Conservation (phyloP, 208 protist genomes). For the Trypanosoma theileri region DNA sequence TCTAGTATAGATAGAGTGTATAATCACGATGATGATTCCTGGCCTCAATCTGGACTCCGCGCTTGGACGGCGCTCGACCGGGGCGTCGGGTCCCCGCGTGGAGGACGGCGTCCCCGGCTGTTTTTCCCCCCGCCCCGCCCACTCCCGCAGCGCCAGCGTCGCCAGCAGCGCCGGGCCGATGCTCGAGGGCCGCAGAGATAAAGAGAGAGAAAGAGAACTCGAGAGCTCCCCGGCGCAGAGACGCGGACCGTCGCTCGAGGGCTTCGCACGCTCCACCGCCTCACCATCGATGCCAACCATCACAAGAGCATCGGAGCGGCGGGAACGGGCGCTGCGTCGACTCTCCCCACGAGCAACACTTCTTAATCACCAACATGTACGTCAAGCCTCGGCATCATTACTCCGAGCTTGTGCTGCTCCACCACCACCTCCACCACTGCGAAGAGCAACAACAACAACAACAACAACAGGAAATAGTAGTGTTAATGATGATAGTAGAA, state of each 20-base stretch:
- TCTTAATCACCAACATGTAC: constrained; percentile 62
- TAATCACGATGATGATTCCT: constrained; percentile 15
- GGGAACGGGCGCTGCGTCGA: constrained; percentile 12
- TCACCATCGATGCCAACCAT: background rate
- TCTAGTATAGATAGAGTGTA: too few species aligned
- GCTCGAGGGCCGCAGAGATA: background rate
- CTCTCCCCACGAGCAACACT: constrained; percentile 49
- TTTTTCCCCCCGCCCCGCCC: constrained; percentile 29
- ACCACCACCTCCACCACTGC: too few species aligned
- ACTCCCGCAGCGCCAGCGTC: constrained; percentile 25
- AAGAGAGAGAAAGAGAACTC: background rate
- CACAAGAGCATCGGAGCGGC: background rate
- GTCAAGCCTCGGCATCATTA: constrained; percentile 28
- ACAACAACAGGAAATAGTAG: background rate
- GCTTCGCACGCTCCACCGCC: background rate
- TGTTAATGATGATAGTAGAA: background rate
- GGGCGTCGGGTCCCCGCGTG: constrained; percentile 36
- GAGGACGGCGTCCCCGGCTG: constrained; percentile 19
- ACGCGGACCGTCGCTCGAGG: background rate
- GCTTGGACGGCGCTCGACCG: constrained; percentile 39
- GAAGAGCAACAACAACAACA: too few species aligned
- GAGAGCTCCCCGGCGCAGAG: background rate
- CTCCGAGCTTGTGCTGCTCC: constrained; percentile 11
- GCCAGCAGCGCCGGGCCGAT: background rate
- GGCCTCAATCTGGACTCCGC: constrained; percentile 57